phyloP scores from a whole-genome alignment of 2,329 filamentous ascomycete genomes.

The Neofusicoccum cordaticola region DNA sequence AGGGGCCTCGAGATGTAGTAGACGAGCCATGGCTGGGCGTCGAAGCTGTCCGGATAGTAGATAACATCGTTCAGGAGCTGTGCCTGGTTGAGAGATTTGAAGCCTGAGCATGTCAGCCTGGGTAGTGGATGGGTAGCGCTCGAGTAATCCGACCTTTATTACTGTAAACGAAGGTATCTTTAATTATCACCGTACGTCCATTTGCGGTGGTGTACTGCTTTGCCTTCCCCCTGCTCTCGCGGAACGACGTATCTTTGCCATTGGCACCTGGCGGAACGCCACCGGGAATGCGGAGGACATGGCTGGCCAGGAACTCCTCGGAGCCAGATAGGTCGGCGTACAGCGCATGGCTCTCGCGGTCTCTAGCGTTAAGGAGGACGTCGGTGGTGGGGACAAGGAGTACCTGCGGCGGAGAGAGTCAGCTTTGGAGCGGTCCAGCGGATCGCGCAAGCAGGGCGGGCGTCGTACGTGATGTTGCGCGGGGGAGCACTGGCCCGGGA shows the following conservation, averaged over 20 bases:
- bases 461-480: conserved; percentile 74
- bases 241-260: conserved; percentile 57
- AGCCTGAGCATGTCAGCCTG: conserved; percentile 56
- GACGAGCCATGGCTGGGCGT: conserved; percentile 89
- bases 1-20: conserved; percentile 93
- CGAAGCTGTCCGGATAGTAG: conserved; percentile 85
- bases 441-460: background rate
- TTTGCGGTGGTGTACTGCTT: conserved; percentile 93
- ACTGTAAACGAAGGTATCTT: conserved; percentile 88
- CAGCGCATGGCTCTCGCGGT: conserved; percentile 75
- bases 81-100: conserved; percentile 86
- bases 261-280: conserved; percentile 46
- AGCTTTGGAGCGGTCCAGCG: conserved; percentile 16
- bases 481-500: conserved; percentile 86
- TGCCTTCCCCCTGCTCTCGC: conserved; percentile 87
- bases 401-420: conserved; percentile 48
- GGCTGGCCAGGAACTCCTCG: conserved; percentile 94
- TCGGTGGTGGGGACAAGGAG: conserved; percentile 93
- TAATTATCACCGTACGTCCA: conserved; percentile 87
- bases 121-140: conserved; percentile 20
- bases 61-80: conserved; percentile 79
- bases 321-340: conserved; percentile 80
- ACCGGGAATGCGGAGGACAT: conserved; percentile 82
- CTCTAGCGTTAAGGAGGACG: conserved; percentile 80
- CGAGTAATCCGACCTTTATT: conserved; percentile 71